Evolutionary conservation across 768 basidiomycete species (phyloP), one percentile per base, ranked within the genome.

Genomic region (Pisolithus albus): DNA sequence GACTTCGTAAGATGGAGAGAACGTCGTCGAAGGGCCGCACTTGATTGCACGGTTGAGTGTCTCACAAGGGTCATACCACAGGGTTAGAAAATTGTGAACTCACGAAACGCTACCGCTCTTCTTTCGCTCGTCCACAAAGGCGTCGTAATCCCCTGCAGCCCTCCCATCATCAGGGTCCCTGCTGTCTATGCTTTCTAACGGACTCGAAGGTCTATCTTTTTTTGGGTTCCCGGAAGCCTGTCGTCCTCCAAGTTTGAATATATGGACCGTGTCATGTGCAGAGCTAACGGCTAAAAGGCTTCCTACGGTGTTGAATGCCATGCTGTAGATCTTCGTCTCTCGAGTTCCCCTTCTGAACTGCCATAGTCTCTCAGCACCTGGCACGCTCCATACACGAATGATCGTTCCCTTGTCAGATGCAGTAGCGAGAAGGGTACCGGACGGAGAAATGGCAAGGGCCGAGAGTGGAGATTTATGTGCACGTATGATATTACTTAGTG

Each of bases 391-490:
- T 1, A 98, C 93, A 41, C 96, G 82, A 50, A 99, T 95, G 56
- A 98, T 92, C 6, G 96, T 99, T 13, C 96, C 96, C 64, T 94
- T 95, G 42, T 94, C 92, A 1, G 86, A 88, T 13, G 92, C 85
- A 6, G 95, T 94, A 19, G 95, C 96, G 39, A 99, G 83, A 50
- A 97, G 76, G 0, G 89, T 89, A 11, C 95, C 95, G 0, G 85
- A 77, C 2, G 82, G 78, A 69, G 94, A 95, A 68, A 99, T 80
- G 6, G 88, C 75, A 44, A 98, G 76, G 61, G 83, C 83, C 7
- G 93, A 88, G 55, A 99, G 84, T 5, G 95, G 91, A 1, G 92
- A 71, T 70, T 97, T 97, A 73, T 99, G 96, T 16, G 96, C 96
- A 62, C 92, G 94, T 52, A 99, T 88, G 61, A 95, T 92, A 73